Base-by-base conservation (phyloP, 208 protist genomes). In the Leishmania braziliensis region DNA sequence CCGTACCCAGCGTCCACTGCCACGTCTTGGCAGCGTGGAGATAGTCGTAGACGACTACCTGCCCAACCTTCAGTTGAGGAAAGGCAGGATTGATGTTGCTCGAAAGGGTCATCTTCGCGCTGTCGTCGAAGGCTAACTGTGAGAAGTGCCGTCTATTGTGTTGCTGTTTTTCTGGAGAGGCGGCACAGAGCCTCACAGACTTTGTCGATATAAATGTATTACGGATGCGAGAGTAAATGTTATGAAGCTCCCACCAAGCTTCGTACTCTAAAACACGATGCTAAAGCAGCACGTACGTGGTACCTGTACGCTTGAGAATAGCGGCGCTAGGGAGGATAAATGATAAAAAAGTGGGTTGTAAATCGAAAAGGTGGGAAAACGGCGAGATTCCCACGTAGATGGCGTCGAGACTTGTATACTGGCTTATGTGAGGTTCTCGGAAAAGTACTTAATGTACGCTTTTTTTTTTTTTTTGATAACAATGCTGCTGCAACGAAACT, bases 1-100 rank as follows among this genome's bases (percentile, higher is more conserved):
- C 78, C 4, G 83, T 95, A 23, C 91, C 91, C 12, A 95, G 80
- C 33, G 89, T 86, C 91, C 91, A 95, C 69, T 92, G 83, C 91
- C 91, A 93, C 62, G 88, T 81, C 72, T 93, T 90, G 20, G 36
- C 77, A 46, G 81, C 78, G 43, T 85, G 51, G 33, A 95, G 68
- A 77, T 95, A 92, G 65, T 95, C 91, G 66, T 88, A 95, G 16
- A 89, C 91, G 3, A 95, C 85, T 29, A 93, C 85, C 36, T 95
- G 79, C 9, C 90, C 90, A 56, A 84, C 77, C 14, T 80, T 77
- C 56, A 95, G 63, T 33, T 65, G 65, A 9, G 83, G 75, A n/a
- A 81, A 56, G 5, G 81, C 12, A 29, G 77, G 84, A n/a, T 78
- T 83, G 26, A 79, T 74, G 69, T 62, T 77, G n/a, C 73, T 83